phyloP scores from a whole-genome alignment of 2,329 filamentous ascomycete species.

The Elsinoe perseae region DNA sequence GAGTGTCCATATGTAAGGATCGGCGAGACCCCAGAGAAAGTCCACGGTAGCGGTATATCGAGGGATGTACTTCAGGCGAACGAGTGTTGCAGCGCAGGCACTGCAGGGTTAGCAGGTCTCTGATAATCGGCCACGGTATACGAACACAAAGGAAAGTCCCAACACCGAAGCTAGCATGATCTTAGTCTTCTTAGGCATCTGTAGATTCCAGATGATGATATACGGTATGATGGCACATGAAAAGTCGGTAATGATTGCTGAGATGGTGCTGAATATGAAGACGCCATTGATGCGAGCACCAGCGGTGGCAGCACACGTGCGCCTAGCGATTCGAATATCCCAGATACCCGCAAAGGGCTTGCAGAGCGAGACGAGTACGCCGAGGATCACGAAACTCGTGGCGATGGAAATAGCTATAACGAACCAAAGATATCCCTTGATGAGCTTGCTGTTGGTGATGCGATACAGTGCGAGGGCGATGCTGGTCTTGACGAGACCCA shows the following conservation, averaged over 20 bases:
- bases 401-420: slow-evolving; percentile 17
- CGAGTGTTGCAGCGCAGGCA: slow-evolving; percentile 43
- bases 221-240: slow-evolving; percentile 31
- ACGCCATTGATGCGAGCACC: slow-evolving; percentile 16
- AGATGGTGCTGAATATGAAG: slow-evolving; percentile 16
- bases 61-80: slow-evolving; percentile 36
- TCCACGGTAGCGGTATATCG: slow-evolving; percentile 30
- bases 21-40: slow-evolving; percentile 26
- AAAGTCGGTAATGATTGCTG: slow-evolving; percentile 30
- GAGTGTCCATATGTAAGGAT: slow-evolving; percentile 18
- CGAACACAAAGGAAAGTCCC: slow-evolving; percentile 27
- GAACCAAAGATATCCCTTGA: slow-evolving; percentile 15
- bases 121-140: not conserved
- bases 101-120: not conserved
- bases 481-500: slow-evolving; percentile 40
- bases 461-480: slow-evolving; percentile 45
- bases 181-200: slow-evolving; percentile 30
- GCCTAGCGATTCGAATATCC: slow-evolving; percentile 10
- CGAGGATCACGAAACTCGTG: slow-evolving; percentile 22
- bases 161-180: slow-evolving; percentile 29
- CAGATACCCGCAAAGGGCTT: slow-evolving; percentile 19
- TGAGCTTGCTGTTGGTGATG: slow-evolving; percentile 34
- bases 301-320: slow-evolving; percentile 11
- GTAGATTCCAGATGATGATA: slow-evolving; percentile 31
- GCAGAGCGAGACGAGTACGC: slow-evolving; percentile 17